A percentile compares a stretch with the other conserved stretches of the same genome.
Conservation (phyloP, 1,139 yeast genomes). For the Nakaseomyces bracarensis region DNA sequence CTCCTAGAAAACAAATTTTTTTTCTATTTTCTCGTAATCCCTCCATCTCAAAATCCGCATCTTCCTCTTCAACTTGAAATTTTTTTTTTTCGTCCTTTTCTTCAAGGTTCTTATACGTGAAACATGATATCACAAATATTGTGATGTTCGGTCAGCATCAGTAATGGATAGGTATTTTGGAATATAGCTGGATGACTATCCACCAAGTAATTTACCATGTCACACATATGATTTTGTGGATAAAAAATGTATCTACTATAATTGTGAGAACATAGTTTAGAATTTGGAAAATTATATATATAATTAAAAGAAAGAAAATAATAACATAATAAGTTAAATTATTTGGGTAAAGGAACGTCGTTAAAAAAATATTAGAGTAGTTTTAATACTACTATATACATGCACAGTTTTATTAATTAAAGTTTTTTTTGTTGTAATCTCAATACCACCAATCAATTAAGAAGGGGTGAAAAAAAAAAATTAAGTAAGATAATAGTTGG, state of each 20-base stretch:
- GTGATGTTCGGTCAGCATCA: too few relatives aligned
- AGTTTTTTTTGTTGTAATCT: background rate
- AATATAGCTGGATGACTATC: too few relatives aligned
- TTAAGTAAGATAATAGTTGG: too few relatives aligned
- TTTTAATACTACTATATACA: background rate
- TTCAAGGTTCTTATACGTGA: background rate
- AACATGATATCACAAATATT: background rate
- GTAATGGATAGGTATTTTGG: too few relatives aligned
- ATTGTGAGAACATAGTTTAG: too few relatives aligned
- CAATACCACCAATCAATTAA: constrained; percentile 2
- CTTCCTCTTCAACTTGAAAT: constrained; percentile 8
- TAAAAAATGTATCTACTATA: too few relatives aligned
- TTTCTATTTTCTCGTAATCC: background rate
- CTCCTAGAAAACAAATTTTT: background rate
- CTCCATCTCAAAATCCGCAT: constrained; percentile 14
- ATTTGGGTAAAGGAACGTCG: background rate
- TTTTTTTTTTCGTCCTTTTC: background rate
- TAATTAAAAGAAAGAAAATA: background rate
- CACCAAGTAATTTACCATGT: too few relatives aligned
- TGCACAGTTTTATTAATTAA: background rate
- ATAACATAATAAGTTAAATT: too few relatives aligned
- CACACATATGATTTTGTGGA: too few relatives aligned
- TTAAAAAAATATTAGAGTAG: background rate
- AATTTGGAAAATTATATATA: too few relatives aligned
- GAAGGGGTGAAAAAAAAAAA: background rate